Conservation (phyloP, 495 filamentous ascomycete species). For the Aspergillus bridgeri region DNA sequence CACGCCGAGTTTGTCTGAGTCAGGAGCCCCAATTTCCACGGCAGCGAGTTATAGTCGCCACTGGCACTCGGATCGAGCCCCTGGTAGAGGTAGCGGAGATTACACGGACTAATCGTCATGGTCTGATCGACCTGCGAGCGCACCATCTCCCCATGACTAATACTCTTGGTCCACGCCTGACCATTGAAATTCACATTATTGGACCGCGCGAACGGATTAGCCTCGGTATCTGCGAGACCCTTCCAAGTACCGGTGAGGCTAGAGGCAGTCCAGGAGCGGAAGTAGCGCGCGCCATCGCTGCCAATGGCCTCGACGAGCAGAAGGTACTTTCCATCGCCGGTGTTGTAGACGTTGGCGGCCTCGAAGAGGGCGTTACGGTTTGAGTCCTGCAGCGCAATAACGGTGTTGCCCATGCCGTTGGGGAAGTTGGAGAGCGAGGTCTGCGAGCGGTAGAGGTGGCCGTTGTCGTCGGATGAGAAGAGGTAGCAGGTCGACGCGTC, state of each 20-base stretch:
- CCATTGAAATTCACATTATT: background rate
- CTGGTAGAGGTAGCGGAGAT: slow-evolving; percentile 1
- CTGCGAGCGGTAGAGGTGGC: background rate
- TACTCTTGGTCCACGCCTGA: background rate
- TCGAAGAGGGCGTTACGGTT: background rate
- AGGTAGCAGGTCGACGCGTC: background rate
- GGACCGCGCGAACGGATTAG: background rate
- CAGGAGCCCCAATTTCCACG: background rate
- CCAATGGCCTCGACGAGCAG: background rate
- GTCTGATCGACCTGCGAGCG: background rate
- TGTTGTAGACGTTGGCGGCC: background rate
- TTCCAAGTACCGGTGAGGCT: background rate
- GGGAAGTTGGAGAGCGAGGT: background rate
- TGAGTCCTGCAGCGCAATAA: background rate
- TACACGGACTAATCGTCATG: background rate
- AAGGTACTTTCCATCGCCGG: background rate
- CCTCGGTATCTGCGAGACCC: background rate
- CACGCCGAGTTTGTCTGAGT: background rate
- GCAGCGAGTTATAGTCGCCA: background rate
- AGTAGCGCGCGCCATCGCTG: background rate
- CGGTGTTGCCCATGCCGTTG: no score
- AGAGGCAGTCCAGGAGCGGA: background rate
- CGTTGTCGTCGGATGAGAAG: background rate
- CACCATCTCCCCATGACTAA: background rate
- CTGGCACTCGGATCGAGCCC: background rate